phyloP scores from a whole-genome alignment of 2,329 filamentous ascomycete genomes.

The Venturia carpophila region DNA sequence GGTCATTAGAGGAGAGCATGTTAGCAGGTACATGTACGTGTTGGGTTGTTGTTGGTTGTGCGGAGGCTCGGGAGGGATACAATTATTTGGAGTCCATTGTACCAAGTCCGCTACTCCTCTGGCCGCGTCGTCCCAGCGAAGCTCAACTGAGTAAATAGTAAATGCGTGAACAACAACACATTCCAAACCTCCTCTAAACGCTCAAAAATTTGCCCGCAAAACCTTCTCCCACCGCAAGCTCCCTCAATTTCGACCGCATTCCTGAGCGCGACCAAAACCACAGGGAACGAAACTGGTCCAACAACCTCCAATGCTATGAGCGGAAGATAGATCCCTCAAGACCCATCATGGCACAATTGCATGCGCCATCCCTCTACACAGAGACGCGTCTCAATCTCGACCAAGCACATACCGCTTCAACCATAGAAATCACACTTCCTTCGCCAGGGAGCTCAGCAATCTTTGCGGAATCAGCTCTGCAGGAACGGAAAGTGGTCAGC shows the following conservation, averaged over 20 bases:
- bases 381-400: conserved; percentile 81
- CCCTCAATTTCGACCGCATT: not conserved
- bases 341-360: conserved; percentile 51
- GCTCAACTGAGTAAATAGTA: not conserved
- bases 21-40: no score
- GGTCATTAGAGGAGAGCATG: no score
- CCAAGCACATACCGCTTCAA: conserved; percentile 58
- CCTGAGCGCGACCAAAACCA: not conserved
- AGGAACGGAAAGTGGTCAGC: conserved; percentile 23
- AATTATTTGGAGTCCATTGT: not conserved
- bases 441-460: conserved; percentile 9
- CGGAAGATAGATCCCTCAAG: not conserved
- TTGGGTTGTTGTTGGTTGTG: no score
- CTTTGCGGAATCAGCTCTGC: not conserved
- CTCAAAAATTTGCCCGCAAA: not conserved
- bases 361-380: conserved; percentile 66
- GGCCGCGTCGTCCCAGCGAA: conserved; percentile 1
- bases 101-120: not conserved
- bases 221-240: not conserved
- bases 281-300: conserved; percentile 50
- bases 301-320: conserved; percentile 43
- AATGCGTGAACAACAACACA: not conserved
- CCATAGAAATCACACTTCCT: conserved; percentile 52
- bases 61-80: no score
- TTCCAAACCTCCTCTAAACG: not conserved